Percentiles rank a stretch among this genome's conserved stretches.
These are phyloP conservation scores for Akanthomyces uredinophilus DNA, from an alignment of 2,329 filamentous ascomycete genomes.

Conservation along the genomic window DNA sequence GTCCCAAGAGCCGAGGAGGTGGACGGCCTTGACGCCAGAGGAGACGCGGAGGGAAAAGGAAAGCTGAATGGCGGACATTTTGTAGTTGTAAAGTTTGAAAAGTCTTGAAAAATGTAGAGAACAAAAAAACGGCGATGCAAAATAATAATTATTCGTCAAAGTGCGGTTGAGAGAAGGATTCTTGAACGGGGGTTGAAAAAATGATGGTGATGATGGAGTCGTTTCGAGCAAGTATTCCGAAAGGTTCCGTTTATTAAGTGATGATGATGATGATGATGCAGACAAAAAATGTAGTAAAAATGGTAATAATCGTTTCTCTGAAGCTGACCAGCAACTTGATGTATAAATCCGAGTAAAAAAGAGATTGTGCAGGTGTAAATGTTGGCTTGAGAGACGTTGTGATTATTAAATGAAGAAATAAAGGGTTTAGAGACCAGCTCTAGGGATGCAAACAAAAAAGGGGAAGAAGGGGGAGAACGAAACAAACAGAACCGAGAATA, in stretches of 20 bases:
- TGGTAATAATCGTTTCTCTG: constrained; percentile 24
- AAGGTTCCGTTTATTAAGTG: constrained; percentile 42
- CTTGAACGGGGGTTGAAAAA: constrained; percentile 12
- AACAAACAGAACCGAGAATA: constrained; percentile 39
- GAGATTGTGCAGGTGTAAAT: constrained; percentile 7
- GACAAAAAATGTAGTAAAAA: constrained; percentile 24
- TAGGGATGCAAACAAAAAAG: constrained; percentile 36
- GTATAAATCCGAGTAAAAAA: constrained; percentile 12
- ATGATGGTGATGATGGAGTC: constrained; percentile 29
- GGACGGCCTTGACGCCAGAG: constrained; percentile 93
- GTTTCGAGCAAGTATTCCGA: constrained; percentile 50
- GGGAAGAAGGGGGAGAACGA: constrained; percentile 32
- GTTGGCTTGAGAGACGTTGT: constrained; percentile 25
- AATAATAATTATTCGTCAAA: constrained; percentile 10
- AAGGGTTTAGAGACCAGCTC: constrained; percentile 51
- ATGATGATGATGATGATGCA: constrained; percentile 24
- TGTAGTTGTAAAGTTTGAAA: constrained; percentile 24
- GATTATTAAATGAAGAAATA: constrained; percentile 27
- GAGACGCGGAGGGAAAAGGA: constrained; percentile 96
- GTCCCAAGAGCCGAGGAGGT: constrained; percentile 97
- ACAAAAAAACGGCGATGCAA: constrained; percentile 28
- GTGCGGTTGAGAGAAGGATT: constrained; percentile 1
- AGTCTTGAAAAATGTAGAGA: constrained; percentile 15
- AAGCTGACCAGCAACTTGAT: constrained; percentile 39
- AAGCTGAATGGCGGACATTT: constrained; percentile 87